Conservation (phyloP, 768 basidiomycete species). For the Amanita rubescens region DNA sequence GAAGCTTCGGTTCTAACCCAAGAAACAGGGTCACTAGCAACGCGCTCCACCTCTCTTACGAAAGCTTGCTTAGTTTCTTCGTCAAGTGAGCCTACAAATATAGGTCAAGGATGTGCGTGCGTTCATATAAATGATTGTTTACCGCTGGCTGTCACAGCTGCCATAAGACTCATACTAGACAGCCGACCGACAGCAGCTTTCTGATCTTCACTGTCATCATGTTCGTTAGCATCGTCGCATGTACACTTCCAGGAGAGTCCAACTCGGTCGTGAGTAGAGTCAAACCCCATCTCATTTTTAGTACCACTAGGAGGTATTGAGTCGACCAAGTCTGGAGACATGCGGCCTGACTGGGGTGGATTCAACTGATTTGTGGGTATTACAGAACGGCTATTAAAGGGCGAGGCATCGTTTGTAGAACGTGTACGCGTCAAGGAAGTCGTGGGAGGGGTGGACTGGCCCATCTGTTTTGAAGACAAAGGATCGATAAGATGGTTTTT, state of each 20-base stretch:
- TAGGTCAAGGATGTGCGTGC: conserved; percentile 7
- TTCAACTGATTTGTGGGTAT: not conserved
- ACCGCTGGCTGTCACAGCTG: conserved; percentile 78
- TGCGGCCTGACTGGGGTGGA: not conserved
- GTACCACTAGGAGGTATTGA: not conserved
- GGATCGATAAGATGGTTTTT: not conserved
- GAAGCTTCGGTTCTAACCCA: conserved; percentile 85
- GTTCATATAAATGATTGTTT: conserved; percentile 18
- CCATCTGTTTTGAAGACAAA: not conserved
- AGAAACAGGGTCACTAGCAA: conserved; percentile 55
- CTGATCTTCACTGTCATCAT: conserved; percentile 22
- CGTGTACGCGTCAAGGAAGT: not conserved
- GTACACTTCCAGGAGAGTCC: conserved; percentile 4
- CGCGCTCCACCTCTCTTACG: conserved; percentile 67
- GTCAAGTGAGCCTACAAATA: conserved; percentile 41
- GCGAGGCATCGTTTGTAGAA: not conserved
- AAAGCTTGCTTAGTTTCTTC: conserved; percentile 54
- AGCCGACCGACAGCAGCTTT: conserved; percentile 82
- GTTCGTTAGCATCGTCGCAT: conserved; percentile 10
- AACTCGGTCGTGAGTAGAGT: not conserved
- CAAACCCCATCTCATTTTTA: conserved; percentile 2
- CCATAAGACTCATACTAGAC: conserved; percentile 91
- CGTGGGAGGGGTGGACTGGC: not conserved
- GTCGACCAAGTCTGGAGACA: conserved; percentile 4
- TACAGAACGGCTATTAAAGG: not conserved